A percentile compares a stretch with the other conserved stretches of the same genome.
Evolutionary conservation across 768 basidiomycete genomes (phyloP).

Genomic region (Mycena indigotica): DNA sequence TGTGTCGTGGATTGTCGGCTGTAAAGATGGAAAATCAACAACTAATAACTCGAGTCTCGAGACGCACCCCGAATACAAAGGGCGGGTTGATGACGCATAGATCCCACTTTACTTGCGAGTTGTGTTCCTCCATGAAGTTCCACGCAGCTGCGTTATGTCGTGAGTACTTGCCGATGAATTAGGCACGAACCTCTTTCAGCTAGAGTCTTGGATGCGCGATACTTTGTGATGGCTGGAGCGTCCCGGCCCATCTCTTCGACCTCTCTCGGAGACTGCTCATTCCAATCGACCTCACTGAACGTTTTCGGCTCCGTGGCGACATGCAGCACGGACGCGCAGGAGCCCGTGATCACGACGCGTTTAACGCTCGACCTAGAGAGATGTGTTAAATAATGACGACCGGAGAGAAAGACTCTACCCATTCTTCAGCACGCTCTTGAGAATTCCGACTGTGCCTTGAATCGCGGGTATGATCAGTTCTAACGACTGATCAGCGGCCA

Average conservation of each 20-base stretch:
- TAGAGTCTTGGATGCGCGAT: conserved; percentile 59
- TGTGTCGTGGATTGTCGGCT: conserved; percentile 44
- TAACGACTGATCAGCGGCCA: not conserved
- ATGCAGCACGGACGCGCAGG: conserved; percentile 49
- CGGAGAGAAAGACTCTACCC: not conserved
- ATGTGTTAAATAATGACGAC: not conserved
- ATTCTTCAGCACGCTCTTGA: conserved; percentile 38
- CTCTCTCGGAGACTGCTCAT: conserved; percentile 46
- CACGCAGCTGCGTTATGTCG: conserved; percentile 38
- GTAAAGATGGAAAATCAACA: not conserved
- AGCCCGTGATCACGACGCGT: conserved; percentile 66
- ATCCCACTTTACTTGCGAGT: conserved; percentile 50
- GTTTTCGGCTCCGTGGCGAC: conserved; percentile 24
- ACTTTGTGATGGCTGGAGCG: conserved; percentile 44
- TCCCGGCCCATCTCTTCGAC: conserved; percentile 53
- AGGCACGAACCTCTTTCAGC: conserved; percentile 53
- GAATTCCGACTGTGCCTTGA: conserved; percentile 44
- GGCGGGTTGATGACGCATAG: conserved; percentile 56
- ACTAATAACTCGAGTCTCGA: too few species aligned
- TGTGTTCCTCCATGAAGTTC: conserved; percentile 41
- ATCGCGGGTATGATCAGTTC: conserved; percentile 37
- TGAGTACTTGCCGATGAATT: not conserved
- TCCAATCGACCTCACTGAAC: conserved; percentile 62
- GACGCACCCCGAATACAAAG: conserved; percentile 40
- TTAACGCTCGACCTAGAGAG: conserved; percentile 39